Evolutionary conservation across 768 basidiomycete genomes (phyloP).

Genomic region (Tulasnella calospora): DNA sequence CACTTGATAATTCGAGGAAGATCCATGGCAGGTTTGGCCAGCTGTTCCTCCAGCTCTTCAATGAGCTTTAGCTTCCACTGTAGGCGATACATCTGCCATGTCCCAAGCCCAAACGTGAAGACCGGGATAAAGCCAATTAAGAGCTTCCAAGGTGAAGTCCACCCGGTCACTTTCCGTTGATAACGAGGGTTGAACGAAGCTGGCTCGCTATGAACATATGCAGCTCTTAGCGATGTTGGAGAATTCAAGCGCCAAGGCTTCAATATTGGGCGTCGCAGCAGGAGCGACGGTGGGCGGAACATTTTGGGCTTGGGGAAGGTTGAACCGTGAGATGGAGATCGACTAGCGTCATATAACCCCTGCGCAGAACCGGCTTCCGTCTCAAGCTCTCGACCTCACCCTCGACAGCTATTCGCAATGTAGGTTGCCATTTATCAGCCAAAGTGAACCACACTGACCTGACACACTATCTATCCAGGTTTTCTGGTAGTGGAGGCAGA

Average conservation of each 20-base stretch:
- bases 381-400: not conserved
- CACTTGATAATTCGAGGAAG: slow-evolving; percentile 87
- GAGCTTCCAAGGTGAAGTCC: slow-evolving; percentile 31
- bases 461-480: slow-evolving; percentile 8
- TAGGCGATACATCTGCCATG: slow-evolving; percentile 89
- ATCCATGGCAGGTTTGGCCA: slow-evolving; percentile 68
- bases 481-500: slow-evolving; percentile 11
- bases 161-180: slow-evolving; percentile 15
- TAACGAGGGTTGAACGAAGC: slow-evolving; percentile 15
- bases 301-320: slow-evolving; percentile 14
- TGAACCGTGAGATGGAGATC: slow-evolving; percentile 14
- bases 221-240: not conserved
- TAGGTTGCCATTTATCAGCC: not conserved
- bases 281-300: not conserved
- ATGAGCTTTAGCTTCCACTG: slow-evolving; percentile 94
- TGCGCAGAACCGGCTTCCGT: slow-evolving; percentile 6
- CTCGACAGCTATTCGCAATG: not conserved
- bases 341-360: not conserved
- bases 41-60: slow-evolving; percentile 86
- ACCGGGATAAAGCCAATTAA: slow-evolving; percentile 81
- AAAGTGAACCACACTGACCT: not conserved
- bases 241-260: not conserved
- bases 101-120: slow-evolving; percentile 82
- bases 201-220: slow-evolving; percentile 15
- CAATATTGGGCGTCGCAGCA: not conserved